Evolutionary conservation across 805 yeast genomes (phyloP), one percentile per base, ranked within the genome.

Genomic region (Nakazawaea peltata): DNA sequence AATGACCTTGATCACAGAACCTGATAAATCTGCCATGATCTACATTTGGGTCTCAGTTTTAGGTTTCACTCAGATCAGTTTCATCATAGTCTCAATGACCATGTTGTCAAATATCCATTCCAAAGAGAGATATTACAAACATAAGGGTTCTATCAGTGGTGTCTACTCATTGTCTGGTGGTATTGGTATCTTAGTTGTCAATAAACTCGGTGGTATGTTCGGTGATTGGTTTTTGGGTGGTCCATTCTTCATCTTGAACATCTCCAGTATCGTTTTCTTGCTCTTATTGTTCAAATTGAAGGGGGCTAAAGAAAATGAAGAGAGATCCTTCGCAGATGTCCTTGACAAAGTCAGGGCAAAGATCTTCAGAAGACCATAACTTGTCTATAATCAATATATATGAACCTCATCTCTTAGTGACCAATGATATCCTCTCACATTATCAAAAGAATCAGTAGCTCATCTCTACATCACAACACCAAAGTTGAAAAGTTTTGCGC

Each of bases 91-190:
- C 16, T 75, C 85, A 22, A 73, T 79, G 76, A 73, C 84, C 6
- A 59, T 80, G 45, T 29, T 54, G 9, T 51, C 59, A 1, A 53
- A 51, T 31, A 49, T 53, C 18, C 43, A 50, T 7, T 65, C 72
- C 22, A 65, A 71, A 5, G 70, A 66, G 34, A 54, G 58, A 26
- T 61, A 65, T 21, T 55, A 65, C 23, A 56, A 54, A 16, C 58
- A 65, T 38, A 69, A 72, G 32, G 87, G 87, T n/a, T 64, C 81
- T 2, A 67, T 81, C 27, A 69, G 80, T 33, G 90, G 90, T 5
- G 71, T 77, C 10, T 77, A 75, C 49, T 69, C 80, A n/a, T 66
- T 81, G 36, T 60, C 69, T 43, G 87, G 86, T 13, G 84, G 84
- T 1, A 33, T 76, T 6, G 90, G 90, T 2, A 77, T 80, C 19